These are phyloP conservation scores for Monosporascus ibericus DNA, from an alignment of 2,329 filamentous ascomycete species.

Conservation along the genomic window DNA sequence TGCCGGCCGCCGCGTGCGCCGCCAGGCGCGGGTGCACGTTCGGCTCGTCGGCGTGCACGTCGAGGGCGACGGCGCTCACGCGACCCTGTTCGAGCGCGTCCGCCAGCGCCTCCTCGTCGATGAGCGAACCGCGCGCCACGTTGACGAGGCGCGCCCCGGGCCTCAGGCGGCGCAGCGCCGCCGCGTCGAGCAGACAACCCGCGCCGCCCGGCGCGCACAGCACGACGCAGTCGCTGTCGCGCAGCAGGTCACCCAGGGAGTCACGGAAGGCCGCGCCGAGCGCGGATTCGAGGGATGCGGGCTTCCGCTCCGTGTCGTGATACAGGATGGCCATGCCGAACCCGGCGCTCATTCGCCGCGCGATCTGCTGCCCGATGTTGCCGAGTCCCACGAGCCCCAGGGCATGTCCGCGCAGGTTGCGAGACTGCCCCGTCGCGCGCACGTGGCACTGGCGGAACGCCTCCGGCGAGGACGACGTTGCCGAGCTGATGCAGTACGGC, in stretches of 20 bases:
- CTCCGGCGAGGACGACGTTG: slow-evolving; percentile 30
- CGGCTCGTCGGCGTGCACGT: slow-evolving; percentile 60
- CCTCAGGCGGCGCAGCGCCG: slow-evolving; percentile 45
- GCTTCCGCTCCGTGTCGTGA: slow-evolving; percentile 50
- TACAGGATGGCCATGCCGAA: slow-evolving; percentile 66
- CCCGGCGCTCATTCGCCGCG: slow-evolving; percentile 46
- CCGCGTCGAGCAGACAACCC: slow-evolving; percentile 40
- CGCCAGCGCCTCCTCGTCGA: slow-evolving; percentile 59
- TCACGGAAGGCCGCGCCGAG: slow-evolving; percentile 43
- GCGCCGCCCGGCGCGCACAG: slow-evolving; percentile 51
- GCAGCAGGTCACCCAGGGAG: slow-evolving; percentile 46
- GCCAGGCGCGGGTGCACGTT: slow-evolving; percentile 40
- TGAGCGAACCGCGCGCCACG: slow-evolving; percentile 56
- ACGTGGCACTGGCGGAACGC: slow-evolving; percentile 54
- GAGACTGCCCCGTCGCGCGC: slow-evolving; percentile 51
- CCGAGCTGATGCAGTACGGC: slow-evolving; percentile 56
- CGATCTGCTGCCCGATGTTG: slow-evolving; percentile 58
- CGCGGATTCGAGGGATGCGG: slow-evolving; percentile 32
- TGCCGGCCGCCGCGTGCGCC: slow-evolving; percentile 31
- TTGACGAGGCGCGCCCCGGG: slow-evolving; percentile 56
- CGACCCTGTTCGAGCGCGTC: slow-evolving; percentile 48
- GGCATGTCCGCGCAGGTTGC: slow-evolving; percentile 55
- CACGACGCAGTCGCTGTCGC: slow-evolving; percentile 51
- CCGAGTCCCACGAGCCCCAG: slow-evolving; percentile 67
- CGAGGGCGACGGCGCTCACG: slow-evolving; percentile 50